phyloP scores from a whole-genome alignment of 2,329 filamentous ascomycete species.

The Ophiostoma sp. region DNA sequence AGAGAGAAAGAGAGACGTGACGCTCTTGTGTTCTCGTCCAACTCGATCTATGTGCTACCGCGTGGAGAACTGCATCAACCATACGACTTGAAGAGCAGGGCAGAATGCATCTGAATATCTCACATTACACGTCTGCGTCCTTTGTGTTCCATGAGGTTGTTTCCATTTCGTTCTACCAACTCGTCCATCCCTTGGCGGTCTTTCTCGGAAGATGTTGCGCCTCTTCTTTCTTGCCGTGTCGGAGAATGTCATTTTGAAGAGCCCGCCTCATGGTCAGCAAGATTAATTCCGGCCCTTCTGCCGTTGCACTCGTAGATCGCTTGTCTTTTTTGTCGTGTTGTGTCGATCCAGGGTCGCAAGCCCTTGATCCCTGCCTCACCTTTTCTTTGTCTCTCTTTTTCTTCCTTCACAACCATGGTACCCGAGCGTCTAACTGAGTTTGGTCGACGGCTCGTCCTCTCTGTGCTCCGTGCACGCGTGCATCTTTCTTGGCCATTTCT shows the following conservation, averaged over 20 bases:
- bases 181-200: background rate
- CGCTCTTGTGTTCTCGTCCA: background rate
- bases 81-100: background rate
- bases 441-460: background rate
- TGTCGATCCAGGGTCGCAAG: background rate
- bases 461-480: background rate
- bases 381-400: background rate
- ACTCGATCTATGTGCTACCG: slow-evolving; percentile 6
- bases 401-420: background rate
- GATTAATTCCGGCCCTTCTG: background rate
- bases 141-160: background rate
- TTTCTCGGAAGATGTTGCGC: background rate
- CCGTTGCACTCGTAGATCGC: background rate
- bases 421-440: background rate
- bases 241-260: background rate
- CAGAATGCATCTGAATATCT: background rate
- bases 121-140: background rate
- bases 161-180: background rate
- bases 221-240: background rate
- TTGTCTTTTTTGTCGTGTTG: background rate
- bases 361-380: background rate
- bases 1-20: background rate
- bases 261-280: background rate
- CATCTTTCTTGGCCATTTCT: background rate
- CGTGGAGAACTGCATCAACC: background rate